phyloP scores from a whole-genome alignment of 345 rosid genomes.

The Eucalyptus caleyi region DNA sequence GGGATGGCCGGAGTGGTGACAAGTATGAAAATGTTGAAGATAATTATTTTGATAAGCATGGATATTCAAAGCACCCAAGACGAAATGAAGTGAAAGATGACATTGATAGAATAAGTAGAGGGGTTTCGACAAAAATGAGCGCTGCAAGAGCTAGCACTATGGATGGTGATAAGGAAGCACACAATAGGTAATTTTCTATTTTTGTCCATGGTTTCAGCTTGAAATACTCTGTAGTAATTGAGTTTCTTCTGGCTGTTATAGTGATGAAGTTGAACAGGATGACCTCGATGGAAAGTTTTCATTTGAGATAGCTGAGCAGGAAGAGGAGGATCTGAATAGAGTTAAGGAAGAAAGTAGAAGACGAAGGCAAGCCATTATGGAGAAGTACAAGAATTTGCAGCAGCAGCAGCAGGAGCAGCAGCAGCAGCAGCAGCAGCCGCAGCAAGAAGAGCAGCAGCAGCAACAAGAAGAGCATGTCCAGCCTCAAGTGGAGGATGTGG shows the following conservation, averaged over 20 bases:
- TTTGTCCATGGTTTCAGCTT: not conserved
- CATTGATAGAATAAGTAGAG: conserved; percentile 11
- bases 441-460: conserved; percentile 7
- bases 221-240: not conserved
- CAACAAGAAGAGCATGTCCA: conserved; percentile 6
- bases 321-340: conserved; percentile 77
- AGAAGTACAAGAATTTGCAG: conserved; percentile 52
- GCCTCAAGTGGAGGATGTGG: conserved; percentile 8
- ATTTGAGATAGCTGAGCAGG: conserved; percentile 56
- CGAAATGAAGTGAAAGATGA: conserved; percentile 7
- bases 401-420: conserved; percentile 13
- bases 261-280: conserved; percentile 43
- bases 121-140: conserved; percentile 7
- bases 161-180: conserved; percentile 13
- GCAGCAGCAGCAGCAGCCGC: conserved; percentile 10
- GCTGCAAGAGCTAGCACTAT: conserved; percentile 16
- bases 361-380: conserved; percentile 71
- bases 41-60: conserved; percentile 11
- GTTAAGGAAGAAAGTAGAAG: conserved; percentile 92
- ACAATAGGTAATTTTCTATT: conserved; percentile 21
- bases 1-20: conserved; percentile 18
- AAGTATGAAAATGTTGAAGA: not conserved
- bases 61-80: conserved; percentile 8
- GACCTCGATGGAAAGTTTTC: conserved; percentile 55
- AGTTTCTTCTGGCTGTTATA: conserved; percentile 13